These are phyloP conservation scores for Schwanniomyces vanrijiae DNA, from an alignment of 805 yeast genomes.

Conservation along the genomic window DNA sequence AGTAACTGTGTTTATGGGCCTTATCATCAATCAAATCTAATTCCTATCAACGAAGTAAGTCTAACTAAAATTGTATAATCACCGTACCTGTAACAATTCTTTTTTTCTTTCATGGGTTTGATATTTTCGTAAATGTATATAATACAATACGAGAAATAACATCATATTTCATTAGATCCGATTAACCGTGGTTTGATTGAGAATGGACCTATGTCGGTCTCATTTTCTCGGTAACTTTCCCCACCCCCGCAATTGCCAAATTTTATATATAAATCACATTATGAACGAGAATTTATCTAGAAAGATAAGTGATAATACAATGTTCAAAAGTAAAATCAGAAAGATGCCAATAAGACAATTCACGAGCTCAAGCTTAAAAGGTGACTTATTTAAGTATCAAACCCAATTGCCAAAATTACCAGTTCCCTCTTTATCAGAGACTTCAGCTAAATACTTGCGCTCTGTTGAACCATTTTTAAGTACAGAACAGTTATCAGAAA, in stretches of 20 bases:
- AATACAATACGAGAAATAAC: background rate
- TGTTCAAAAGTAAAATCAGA: conserved; percentile 8
- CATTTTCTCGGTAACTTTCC: background rate
- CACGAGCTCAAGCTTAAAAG: conserved; percentile 43
- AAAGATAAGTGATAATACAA: background rate
- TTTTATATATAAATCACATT: background rate
- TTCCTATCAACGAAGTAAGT: no score
- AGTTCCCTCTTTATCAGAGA: conserved; percentile 76
- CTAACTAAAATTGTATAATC: no score
- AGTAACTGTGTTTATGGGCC: no score
- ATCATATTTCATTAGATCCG: background rate
- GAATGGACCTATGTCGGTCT: background rate
- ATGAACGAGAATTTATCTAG: background rate
- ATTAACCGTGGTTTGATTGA: background rate
- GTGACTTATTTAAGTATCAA: conserved; percentile 73
- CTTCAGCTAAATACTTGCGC: conserved; percentile 66
- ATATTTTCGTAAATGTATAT: background rate
- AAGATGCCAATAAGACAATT: conserved; percentile 20
- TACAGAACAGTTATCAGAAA: conserved; percentile 46
- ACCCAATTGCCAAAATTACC: conserved; percentile 78
- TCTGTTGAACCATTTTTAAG: conserved; percentile 70
- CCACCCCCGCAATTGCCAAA: conserved; percentile 6
- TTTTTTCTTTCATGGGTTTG: background rate
- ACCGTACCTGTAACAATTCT: no score
- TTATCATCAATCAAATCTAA: no score